Evolutionary conservation across 106 monocot species (phyloP).

Genomic region (Triglochin maritima): DNA sequence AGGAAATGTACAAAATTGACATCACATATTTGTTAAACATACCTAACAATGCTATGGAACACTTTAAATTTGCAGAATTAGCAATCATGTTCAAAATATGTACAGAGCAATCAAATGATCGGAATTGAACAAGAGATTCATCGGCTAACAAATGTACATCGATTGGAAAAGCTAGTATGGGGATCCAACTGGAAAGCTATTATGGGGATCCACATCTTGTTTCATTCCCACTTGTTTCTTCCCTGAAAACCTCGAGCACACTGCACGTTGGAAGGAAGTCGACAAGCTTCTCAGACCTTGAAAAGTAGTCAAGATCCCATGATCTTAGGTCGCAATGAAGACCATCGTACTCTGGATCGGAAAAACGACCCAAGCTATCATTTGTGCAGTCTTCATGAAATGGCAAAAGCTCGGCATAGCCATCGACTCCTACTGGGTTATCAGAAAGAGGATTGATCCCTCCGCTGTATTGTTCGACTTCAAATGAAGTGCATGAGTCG

Average conservation of each 20-base stretch:
- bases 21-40: too few relatives aligned
- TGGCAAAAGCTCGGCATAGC: too few relatives aligned
- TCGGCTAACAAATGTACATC: too few relatives aligned
- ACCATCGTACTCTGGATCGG: slow-evolving; percentile 14
- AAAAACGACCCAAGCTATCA: neutral
- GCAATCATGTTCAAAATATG: too few relatives aligned
- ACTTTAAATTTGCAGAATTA: too few relatives aligned
- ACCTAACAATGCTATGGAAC: too few relatives aligned
- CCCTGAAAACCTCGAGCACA: slow-evolving; percentile 45
- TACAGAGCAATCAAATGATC: too few relatives aligned
- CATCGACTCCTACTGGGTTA: slow-evolving; percentile 1
- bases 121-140: too few relatives aligned
- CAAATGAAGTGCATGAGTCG: slow-evolving; percentile 73
- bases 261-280: slow-evolving; percentile 48
- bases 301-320: slow-evolving; percentile 27
- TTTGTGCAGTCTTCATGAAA: too few relatives aligned
- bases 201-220: neutral
- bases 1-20: too few relatives aligned
- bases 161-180: too few relatives aligned
- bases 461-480: slow-evolving; percentile 16
- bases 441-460: neutral
- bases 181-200: too few relatives aligned
- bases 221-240: slow-evolving; percentile 10
- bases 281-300: slow-evolving; percentile 16
- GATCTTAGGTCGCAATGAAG: slow-evolving; percentile 25